Base-by-base conservation (phyloP, 2,329 filamentous ascomycete species). In the Aspergillus glaucus region DNA sequence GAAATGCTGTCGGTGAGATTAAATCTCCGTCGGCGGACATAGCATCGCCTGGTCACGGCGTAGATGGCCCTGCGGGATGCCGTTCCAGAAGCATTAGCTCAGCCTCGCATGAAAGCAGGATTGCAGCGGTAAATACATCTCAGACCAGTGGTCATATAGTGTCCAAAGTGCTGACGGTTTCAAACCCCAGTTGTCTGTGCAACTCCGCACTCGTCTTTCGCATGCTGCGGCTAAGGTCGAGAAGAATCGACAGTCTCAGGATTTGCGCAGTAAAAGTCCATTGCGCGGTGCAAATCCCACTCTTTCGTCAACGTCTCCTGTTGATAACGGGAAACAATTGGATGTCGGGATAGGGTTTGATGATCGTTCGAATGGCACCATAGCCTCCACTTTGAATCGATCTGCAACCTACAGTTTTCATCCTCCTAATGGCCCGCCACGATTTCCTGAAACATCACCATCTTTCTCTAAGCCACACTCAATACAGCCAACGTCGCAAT, bases 181-280 rank as follows among this genome's bases (percentile, higher is more conserved):
- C 51, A 44, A 52, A 30, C 9, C 60, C 42, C 65, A 90, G 86
- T 73, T 88, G 47, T 89, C 88, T 37, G 81, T 84, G 47, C 87
- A 92, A 63, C 78, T 97, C 46, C 86, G 85, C 63, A 85, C 89
- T 45, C 86, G 89, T 60, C 78, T 97, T 24, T 88, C 89, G 6
- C 96, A 96, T 68, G 92, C 92, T 55, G 93, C 95, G 80, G 80
- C 94, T 64, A 96, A 95, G 69, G 87, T 96, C 37, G 88, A 89
- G 64, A 84, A 94, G 63, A 89, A 88, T 50, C 93, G 90, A 86
- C 87, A 95, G 69, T 40, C 37, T 12, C 62, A 58, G 21, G 83
- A 86, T 54, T 83, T 82, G 15, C 81, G 93, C 50, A 84, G 86
- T 48, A 87, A 92, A 67, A 80, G 92, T 26, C 88, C 92, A 69